Conservation (phyloP, 345 rosid species). For the Syzygium oleosum region DNA sequence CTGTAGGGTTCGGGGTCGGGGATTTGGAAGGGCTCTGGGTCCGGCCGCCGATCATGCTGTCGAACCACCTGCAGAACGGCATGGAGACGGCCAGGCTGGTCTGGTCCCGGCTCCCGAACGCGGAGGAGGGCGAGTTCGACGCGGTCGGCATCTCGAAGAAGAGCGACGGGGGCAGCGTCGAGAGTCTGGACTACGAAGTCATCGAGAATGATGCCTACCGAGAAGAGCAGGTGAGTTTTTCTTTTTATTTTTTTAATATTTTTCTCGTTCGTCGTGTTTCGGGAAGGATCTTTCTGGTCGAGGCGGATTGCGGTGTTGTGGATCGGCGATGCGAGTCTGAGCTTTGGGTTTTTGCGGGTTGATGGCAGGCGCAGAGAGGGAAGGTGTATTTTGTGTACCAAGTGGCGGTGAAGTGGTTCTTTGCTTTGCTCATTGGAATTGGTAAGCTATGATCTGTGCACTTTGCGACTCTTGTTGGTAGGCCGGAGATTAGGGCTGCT, state of each 20-base stretch:
- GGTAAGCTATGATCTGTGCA: conserved; percentile 27
- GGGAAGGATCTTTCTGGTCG: neutral
- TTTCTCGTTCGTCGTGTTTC: neutral
- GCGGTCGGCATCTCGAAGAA: conserved; percentile 38
- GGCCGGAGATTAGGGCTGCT: neutral
- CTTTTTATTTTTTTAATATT: too few species aligned
- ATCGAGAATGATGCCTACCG: conserved; percentile 89
- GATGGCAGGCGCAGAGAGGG: conserved; percentile 76
- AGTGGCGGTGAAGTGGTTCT: conserved; percentile 88
- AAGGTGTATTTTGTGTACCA: conserved; percentile 62
- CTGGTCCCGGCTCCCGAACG: conserved; percentile 80
- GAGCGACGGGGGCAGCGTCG: conserved; percentile 33
- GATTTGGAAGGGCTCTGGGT: neutral
- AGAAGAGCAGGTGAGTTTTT: conserved; percentile 59
- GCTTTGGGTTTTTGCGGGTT: neutral
- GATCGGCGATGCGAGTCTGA: neutral
- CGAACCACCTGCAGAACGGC: conserved; percentile 76
- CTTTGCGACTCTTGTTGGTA: neutral
- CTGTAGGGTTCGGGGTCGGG: neutral
- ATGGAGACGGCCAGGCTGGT: conserved; percentile 55
- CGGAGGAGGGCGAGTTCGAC: conserved; percentile 60
- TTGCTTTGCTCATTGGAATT: conserved; percentile 85
- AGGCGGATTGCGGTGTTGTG: neutral
- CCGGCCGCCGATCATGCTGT: conserved; percentile 33
- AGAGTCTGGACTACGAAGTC: conserved; percentile 94